Evolutionary conservation across 2,329 filamentous ascomycete species (phyloP).

Genomic region (Penicillium sp.): DNA sequence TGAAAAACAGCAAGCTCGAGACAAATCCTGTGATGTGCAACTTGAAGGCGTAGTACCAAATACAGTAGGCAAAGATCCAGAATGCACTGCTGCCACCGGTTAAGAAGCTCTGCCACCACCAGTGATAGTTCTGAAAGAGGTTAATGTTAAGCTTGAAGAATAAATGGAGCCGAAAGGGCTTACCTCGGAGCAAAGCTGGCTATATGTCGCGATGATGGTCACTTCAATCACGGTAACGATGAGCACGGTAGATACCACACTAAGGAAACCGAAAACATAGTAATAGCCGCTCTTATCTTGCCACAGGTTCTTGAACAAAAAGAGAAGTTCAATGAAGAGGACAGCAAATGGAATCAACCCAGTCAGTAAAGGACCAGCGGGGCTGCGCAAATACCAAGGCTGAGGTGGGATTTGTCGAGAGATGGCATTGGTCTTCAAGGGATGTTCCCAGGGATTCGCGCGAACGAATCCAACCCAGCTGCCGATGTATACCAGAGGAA

Average conservation of each 20-base stretch:
- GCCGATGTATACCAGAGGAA: slow-evolving; percentile 81
- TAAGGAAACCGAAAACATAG: slow-evolving; percentile 86
- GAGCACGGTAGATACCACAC: slow-evolving; percentile 72
- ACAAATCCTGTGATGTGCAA: slow-evolving; percentile 81
- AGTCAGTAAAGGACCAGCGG: slow-evolving; percentile 69
- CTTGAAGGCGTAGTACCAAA: slow-evolving; percentile 82
- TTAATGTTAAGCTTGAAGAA: neutral
- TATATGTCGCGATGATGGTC: slow-evolving; percentile 80
- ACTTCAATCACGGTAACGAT: slow-evolving; percentile 80
- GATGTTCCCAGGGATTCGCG: slow-evolving; percentile 74
- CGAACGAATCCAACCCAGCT: slow-evolving; percentile 75
- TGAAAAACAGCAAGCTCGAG: slow-evolving; percentile 80
- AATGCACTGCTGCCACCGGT: slow-evolving; percentile 75
- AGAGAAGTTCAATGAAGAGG: slow-evolving; percentile 84
- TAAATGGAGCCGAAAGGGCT: slow-evolving; percentile 16
- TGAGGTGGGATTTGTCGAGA: slow-evolving; percentile 75
- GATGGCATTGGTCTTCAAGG: slow-evolving; percentile 74
- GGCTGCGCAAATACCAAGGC: slow-evolving; percentile 72
- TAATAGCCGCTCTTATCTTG: slow-evolving; percentile 91
- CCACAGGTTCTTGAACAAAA: slow-evolving; percentile 86
- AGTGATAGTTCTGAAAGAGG: slow-evolving; percentile 70
- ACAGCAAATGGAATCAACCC: slow-evolving; percentile 84
- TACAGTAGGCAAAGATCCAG: slow-evolving; percentile 82
- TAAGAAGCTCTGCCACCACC: slow-evolving; percentile 91
- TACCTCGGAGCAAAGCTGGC: slow-evolving; percentile 77